A percentile compares a stretch with the other conserved stretches of the same genome.
Evolutionary conservation across 2,329 filamentous ascomycete species (phyloP).

Genomic region (Ambrosiella beaveri): DNA sequence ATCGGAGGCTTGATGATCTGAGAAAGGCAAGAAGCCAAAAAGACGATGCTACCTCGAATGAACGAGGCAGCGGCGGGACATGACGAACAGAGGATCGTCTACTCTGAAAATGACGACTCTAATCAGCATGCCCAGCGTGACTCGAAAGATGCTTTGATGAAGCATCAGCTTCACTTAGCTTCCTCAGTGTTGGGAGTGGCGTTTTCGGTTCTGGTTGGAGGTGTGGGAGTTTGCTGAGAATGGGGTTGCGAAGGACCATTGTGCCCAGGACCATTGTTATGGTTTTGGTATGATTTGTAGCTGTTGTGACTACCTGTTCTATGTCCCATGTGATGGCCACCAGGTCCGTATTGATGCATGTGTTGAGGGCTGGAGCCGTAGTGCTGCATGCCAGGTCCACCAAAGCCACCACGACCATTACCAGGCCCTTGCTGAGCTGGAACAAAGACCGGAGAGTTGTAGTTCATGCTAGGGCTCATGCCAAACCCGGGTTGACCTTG

Average conservation of each 20-base stretch:
- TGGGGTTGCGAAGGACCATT: conserved; percentile 5
- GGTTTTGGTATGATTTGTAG: conserved; percentile 12
- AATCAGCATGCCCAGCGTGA: not conserved
- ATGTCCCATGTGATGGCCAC: conserved; percentile 12
- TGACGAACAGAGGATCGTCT: not conserved
- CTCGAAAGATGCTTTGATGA: not conserved
- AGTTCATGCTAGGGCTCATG: conserved; percentile 59
- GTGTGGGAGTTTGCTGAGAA: conserved; percentile 9
- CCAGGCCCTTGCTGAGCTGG: conserved; percentile 49
- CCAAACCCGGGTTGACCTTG: conserved; percentile 67
- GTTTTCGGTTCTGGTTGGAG: conserved; percentile 10
- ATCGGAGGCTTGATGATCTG: no score
- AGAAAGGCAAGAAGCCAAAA: no score
- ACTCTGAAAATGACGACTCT: not conserved
- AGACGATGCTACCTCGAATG: no score
- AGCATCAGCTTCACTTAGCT: conserved; percentile 6
- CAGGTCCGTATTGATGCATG: conserved; percentile 41
- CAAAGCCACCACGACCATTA: conserved; percentile 39
- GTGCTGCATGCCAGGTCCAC: conserved; percentile 40
- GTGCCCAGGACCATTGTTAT: conserved; percentile 6
- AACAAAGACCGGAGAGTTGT: conserved; percentile 55
- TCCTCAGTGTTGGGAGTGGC: conserved; percentile 11
- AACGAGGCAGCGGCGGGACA: not conserved
- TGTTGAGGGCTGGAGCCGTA: conserved; percentile 50
- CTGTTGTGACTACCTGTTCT: conserved; percentile 12